Base-by-base conservation (phyloP, 2,329 filamentous ascomycete genomes). In the Karstenula rhodostoma region DNA sequence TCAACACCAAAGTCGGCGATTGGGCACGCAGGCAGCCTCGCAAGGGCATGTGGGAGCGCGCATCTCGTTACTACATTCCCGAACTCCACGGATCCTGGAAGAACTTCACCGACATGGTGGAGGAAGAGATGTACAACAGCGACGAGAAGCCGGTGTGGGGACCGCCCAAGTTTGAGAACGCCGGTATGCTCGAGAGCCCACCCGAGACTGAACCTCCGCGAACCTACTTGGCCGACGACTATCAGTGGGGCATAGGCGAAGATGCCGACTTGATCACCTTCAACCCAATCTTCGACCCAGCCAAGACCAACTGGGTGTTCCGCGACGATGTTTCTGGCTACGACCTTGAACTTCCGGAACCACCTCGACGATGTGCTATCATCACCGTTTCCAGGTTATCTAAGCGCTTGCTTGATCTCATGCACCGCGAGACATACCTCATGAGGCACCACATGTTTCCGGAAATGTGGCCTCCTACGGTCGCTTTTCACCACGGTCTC, bases 261-360 rank as follows among this genome's bases (percentile, higher is more conserved):
- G 88, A 91, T 27, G 89, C 90, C 7, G 90, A 93, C 72, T 84
- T 90, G 60, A 89, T 92, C 72, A 89, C 87, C 8, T 87, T 94
- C 65, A 87, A 90, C 33, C 91, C 91, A n/a, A 90, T 94, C 63
- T 93, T 94, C 79, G 89, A 94, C 71, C 88, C 90, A 0, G 81
- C 86, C 44, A 84, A 85, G 68, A 93, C 90, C 55, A 88, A 87
- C 67, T 94, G 91, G 91, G 85, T 91, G 32, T 89, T 90, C 73
- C 83, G 83, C 52, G 82, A 87, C 66, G 87, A 91, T 65, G 82
- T 91, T 25, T 90, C 88, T 79, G 89, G 89, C 43, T 93, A 90
- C 78, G 80, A 83, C 60, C 80, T 81, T 59, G 74, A 81, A 49
- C 75, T 83, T 23, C 79, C 79, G 4, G 83, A 88, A 47, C 85